Conservation (phyloP, 139 green algal genomes). For the Pedinophyceae sp. region DNA sequence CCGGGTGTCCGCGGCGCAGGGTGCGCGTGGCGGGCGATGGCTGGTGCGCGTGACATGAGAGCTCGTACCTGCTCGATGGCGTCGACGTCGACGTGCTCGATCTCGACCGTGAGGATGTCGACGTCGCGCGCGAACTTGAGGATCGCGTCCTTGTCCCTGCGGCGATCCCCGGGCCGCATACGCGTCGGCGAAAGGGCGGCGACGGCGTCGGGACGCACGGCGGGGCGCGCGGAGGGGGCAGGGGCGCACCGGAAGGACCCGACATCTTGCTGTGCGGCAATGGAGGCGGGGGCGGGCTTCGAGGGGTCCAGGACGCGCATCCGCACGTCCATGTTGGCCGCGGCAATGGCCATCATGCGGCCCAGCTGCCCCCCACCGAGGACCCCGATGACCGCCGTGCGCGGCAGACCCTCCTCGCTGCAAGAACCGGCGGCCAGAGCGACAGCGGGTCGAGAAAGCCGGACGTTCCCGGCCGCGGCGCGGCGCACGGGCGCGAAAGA, state of each 20-base stretch:
- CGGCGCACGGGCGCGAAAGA: too few species aligned
- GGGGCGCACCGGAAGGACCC: conserved; percentile 39
- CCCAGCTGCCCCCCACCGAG: conserved; percentile 93
- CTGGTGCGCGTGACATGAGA: too few species aligned
- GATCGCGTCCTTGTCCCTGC: conserved; percentile 51
- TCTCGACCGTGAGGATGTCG: conserved; percentile 92
- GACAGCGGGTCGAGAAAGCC: too few species aligned
- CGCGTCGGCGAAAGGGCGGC: too few species aligned
- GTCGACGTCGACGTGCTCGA: conserved; percentile 89
- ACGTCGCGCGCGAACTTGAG: conserved; percentile 46
- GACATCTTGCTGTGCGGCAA: conserved; percentile 49
- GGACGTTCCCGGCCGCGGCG: too few species aligned
- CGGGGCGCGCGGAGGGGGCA: neutral
- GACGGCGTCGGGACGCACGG: too few species aligned
- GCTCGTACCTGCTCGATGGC: conserved; percentile 62
- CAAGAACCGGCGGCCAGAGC: too few species aligned
- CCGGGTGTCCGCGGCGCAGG: too few species aligned
- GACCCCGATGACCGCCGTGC: conserved; percentile 58
- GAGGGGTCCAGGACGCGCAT: conserved; percentile 80
- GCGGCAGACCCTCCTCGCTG: conserved; percentile 19
- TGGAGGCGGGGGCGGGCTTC: conserved; percentile 49
- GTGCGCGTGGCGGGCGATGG: too few species aligned
- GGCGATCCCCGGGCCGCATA: too few species aligned
- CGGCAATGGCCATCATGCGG: conserved; percentile 87
- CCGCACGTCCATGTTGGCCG: conserved; percentile 69